Percentiles rank a stretch among this genome's conserved stretches.
phyloP scores from a whole-genome alignment of 2,329 filamentous ascomycete genomes.

The Didymella keratinophila region DNA sequence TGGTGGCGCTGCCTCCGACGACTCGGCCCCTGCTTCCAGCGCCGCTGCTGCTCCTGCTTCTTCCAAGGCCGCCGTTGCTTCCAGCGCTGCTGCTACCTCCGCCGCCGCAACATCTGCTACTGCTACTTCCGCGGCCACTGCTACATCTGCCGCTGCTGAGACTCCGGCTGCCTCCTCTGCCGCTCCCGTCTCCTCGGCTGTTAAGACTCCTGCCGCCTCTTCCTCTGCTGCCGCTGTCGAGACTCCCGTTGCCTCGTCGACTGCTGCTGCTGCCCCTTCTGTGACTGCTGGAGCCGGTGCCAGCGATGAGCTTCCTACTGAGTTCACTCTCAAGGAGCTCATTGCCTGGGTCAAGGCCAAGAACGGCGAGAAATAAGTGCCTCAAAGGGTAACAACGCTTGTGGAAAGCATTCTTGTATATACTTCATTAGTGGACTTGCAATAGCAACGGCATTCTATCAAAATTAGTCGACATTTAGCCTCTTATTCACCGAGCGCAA shows the following conservation, averaged over 20 bases:
- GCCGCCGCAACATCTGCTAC: constrained; percentile 12
- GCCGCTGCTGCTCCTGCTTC: constrained; percentile 19
- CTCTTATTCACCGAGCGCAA: too few relatives aligned
- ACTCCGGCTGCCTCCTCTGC: constrained; percentile 18
- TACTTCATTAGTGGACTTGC: constrained; percentile 8
- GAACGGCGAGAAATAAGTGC: constrained; percentile 21
- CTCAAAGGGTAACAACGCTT: too few relatives aligned
- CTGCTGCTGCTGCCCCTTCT: constrained; percentile 16
- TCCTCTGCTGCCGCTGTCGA: constrained; percentile 14
- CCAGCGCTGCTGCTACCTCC: constrained; percentile 6
- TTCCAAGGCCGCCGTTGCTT: constrained; percentile 17
- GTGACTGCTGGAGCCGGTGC: constrained; percentile 22
- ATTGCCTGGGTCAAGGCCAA: constrained; percentile 39
- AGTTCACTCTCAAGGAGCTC: constrained; percentile 40
- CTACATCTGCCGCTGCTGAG: constrained; percentile 6
- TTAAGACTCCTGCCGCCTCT: constrained; percentile 12
- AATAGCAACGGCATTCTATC: neutral
- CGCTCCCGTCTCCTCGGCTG: constrained; percentile 1
- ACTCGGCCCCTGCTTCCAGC: constrained; percentile 18
- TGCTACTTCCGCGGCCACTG: constrained; percentile 6
- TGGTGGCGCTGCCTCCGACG: constrained; percentile 20
- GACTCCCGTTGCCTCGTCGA: constrained; percentile 18
- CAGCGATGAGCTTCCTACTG: constrained; percentile 28
- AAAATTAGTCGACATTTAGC: neutral
- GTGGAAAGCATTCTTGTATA: constrained; percentile 26